Percentiles rank a stretch among this genome's conserved stretches.
Conservation (phyloP, 495 filamentous ascomycete species). For the Aspergillus olivimuriae region DNA sequence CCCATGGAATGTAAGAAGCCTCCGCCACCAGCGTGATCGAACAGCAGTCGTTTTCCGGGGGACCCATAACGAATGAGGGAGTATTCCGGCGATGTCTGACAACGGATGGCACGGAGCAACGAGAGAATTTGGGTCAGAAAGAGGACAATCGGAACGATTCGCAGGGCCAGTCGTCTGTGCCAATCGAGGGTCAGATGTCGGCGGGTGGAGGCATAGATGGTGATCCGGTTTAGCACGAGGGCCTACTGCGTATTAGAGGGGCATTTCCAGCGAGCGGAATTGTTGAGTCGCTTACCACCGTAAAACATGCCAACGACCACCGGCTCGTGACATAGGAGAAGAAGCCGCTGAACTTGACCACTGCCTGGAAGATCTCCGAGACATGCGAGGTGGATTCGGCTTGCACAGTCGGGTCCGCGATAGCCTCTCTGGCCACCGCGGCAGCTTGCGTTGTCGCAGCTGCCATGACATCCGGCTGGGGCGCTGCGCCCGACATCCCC, state of each 20-base stretch:
- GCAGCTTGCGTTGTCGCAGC: constrained; percentile 26
- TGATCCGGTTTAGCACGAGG: constrained; percentile 82
- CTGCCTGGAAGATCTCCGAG: constrained; percentile 31
- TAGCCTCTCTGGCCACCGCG: constrained; percentile 21
- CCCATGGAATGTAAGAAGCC: constrained; percentile 63
- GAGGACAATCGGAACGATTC: constrained; percentile 68
- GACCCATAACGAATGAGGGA: constrained; percentile 66
- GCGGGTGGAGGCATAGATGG: constrained; percentile 85
- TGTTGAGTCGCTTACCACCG: constrained; percentile 50
- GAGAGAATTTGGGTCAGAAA: constrained; percentile 60
- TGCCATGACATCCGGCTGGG: constrained; percentile 15
- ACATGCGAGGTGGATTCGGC: constrained; percentile 25
- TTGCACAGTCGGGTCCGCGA: constrained; percentile 22
- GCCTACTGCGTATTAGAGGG: constrained; percentile 42
- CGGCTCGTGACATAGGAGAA: constrained; percentile 89
- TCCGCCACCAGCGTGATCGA: constrained; percentile 68
- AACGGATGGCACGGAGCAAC: constrained; percentile 80
- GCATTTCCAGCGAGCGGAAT: too few species aligned
- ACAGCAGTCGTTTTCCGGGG: constrained; percentile 53
- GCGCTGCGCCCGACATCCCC: constrained; percentile 16
- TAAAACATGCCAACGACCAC: constrained; percentile 84
- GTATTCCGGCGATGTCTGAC: constrained; percentile 82
- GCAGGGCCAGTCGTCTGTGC: constrained; percentile 64
- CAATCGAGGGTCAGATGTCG: constrained; percentile 66
- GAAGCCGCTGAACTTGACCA: constrained; percentile 70